phyloP scores from a whole-genome alignment of 768 basidiomycete species.

The Psilocybe azurescens region DNA sequence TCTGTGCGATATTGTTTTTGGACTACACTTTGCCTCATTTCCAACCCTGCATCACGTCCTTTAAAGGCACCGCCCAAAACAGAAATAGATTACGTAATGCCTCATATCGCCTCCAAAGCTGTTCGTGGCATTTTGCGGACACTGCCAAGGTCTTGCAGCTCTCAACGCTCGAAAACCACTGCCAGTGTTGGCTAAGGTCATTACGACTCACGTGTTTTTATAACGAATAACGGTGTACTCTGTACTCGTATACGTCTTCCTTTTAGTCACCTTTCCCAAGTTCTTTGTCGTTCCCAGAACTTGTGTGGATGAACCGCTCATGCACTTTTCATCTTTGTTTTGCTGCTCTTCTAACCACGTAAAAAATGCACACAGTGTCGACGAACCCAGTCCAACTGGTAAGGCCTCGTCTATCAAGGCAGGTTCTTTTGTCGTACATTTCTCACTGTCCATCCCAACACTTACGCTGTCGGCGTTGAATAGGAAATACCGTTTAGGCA shows the following conservation, averaged over 20 bases:
- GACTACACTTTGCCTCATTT: not conserved
- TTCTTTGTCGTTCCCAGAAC: constrained; percentile 21
- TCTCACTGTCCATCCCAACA: not conserved
- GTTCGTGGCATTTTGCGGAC: constrained; percentile 11
- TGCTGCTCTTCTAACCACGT: constrained; percentile 66
- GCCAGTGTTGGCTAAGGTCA: not conserved
- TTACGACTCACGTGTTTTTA: constrained; percentile 7
- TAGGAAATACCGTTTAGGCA: constrained; percentile 14
- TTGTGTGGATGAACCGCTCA: constrained; percentile 49
- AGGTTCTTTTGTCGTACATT: not conserved
- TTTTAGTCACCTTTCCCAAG: constrained; percentile 14
- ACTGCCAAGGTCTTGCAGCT: constrained; percentile 3
- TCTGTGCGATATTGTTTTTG: not conserved
- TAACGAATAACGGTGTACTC: constrained; percentile 4
- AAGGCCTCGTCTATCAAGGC: constrained; percentile 32
- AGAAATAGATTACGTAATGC: constrained; percentile 21
- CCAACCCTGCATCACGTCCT: constrained; percentile 1
- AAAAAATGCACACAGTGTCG: constrained; percentile 55
- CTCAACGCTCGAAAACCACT: constrained; percentile 8
- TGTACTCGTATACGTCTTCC: not conserved
- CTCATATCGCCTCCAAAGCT: not conserved
- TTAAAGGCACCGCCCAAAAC: constrained; percentile 1
- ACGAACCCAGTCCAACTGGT: constrained; percentile 40
- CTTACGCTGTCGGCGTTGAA: not conserved
- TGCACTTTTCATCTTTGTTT: constrained; percentile 65